Evolutionary conservation across 2,329 filamentous ascomycete species (phyloP).

Genomic region (Teratosphaeria gauchensis): DNA sequence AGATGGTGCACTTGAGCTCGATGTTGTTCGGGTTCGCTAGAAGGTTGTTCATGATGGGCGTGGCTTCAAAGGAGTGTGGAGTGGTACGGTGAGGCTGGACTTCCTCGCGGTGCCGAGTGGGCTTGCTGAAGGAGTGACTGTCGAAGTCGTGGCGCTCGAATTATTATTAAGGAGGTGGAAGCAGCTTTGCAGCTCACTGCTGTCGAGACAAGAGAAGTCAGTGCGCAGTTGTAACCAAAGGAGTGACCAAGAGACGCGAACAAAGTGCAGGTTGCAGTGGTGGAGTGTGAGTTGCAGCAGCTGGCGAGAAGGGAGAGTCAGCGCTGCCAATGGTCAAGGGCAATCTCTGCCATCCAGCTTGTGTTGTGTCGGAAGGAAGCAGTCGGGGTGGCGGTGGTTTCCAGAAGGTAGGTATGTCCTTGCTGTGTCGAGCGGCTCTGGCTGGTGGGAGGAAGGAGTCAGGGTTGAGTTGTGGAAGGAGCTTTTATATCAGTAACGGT

Average conservation of each 20-base stretch:
- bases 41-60: conserved; percentile 3
- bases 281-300: conserved; percentile 2
- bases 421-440: background rate
- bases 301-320: conserved; percentile 1
- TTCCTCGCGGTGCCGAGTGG: background rate
- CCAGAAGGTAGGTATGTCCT: background rate
- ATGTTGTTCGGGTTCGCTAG: background rate
- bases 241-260: conserved; percentile 14
- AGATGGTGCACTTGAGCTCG: conserved; percentile 57
- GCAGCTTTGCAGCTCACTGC: conserved; percentile 6
- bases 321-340: conserved; percentile 2
- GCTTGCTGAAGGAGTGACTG: conserved; percentile 11
- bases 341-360: background rate
- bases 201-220: conserved; percentile 3
- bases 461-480: background rate
- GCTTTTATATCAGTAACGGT: background rate
- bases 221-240: conserved; percentile 10
- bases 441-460: conserved; percentile 2
- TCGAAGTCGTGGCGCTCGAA: conserved; percentile 5
- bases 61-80: background rate
- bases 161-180: conserved; percentile 14
- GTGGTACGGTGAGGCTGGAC: background rate
- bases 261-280: conserved; percentile 8
- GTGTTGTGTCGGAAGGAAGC: background rate
- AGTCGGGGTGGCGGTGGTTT: conserved; percentile 3